Evolutionary conservation across 345 rosid species (phyloP), one percentile per base, ranked within the genome.

Genomic region (Melastoma malabathricum): DNA sequence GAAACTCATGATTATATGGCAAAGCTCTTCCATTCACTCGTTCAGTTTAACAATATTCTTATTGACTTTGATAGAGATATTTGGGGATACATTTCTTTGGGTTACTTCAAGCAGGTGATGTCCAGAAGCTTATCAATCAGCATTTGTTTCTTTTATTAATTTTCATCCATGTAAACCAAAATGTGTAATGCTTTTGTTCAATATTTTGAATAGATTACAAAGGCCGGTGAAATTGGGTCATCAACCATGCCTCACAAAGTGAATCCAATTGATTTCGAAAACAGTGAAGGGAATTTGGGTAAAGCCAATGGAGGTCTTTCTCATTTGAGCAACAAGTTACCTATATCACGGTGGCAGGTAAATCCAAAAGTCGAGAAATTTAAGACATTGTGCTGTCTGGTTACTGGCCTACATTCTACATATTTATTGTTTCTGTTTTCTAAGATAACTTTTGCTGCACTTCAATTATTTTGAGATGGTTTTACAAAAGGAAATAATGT

Each of bases 191-290:
- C 50, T 43, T 3, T 7, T 57, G 10, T 52, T 56, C 15, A 45
- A n/a, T 22, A 17, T 53, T 63, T 58, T 46, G 63, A 38, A 49
- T 90, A 92, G 99, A 81, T 57, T 71, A 84, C 94, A 14, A 92
- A 79, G 70, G 86, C 82, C 1, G 97, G 98, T 47, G 96, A 82
- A 66, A 79, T 92, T 43, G 95, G 97, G 22, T 92, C 97, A 15
- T 88, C 97, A 19, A 87, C 94, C 12, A 84, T 87, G 96, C 96
- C 98, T 48, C 98, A 92, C 73, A 87, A 87, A 77, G 96, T 87
- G 55, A 92, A 92, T 68, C 95, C 98, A 53, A 87, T 84, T 18
- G 88, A 83, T 71, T 88, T 88, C 68, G 99, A 92, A 66, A 92
- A 92, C 59, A 92, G 97, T 15, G 97, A 84, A 69, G 98, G 97